phyloP scores from a whole-genome alignment of 192 early-diverging fungal species.

The Linnemannia exigua region DNA sequence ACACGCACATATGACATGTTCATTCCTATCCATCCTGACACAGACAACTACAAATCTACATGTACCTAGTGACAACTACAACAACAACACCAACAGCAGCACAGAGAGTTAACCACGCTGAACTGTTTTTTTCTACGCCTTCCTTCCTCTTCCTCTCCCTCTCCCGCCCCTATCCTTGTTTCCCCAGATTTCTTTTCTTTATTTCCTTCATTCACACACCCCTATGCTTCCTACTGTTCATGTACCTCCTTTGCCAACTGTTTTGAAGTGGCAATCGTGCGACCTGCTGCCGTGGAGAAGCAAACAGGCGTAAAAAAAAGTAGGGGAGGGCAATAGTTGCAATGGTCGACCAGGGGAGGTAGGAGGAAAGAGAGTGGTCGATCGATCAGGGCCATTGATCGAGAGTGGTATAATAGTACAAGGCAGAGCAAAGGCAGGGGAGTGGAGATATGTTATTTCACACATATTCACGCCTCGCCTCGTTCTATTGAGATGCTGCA shows the following conservation, averaged over 20 bases:
- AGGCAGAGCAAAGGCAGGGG: too few relatives aligned
- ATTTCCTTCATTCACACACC: too few relatives aligned
- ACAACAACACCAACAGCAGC: background rate
- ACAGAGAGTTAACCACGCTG: background rate
- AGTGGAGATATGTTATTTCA: too few relatives aligned
- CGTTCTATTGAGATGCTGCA: too few relatives aligned
- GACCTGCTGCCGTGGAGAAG: background rate
- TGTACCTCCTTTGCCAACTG: too few relatives aligned
- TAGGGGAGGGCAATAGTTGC: too few relatives aligned
- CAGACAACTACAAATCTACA: background rate
- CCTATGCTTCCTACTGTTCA: too few relatives aligned
- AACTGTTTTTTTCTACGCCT: background rate
- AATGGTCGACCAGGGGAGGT: background rate
- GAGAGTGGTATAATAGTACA: too few relatives aligned
- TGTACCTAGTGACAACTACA: background rate
- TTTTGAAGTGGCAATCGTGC: too few relatives aligned
- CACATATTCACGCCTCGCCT: too few relatives aligned
- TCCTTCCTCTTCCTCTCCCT: background rate
- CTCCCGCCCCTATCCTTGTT: background rate
- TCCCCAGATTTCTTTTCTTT: background rate
- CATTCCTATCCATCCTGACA: conserved; percentile 1
- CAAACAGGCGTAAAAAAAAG: background rate
- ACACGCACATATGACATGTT: background rate
- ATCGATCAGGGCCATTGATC: too few relatives aligned
- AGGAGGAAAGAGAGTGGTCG: background rate